Percentiles rank a stretch among this genome's conserved stretches.
phyloP scores from a whole-genome alignment of 2,329 filamentous ascomycete species.

The Fusarium camptoceras region DNA sequence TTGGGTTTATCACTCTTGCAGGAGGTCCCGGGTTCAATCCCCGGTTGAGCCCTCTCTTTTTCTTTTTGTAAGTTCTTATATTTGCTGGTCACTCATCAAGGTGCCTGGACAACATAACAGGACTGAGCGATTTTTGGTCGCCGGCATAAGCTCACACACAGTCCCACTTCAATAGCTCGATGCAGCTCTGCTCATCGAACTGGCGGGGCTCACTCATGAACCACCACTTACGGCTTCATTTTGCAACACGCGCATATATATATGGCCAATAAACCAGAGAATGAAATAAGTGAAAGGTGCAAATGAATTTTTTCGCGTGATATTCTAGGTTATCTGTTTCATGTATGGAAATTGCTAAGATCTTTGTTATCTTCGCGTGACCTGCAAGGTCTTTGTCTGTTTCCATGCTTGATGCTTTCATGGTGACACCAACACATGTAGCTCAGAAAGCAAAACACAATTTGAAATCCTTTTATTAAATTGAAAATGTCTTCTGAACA shows the following conservation, averaged over 20 bases:
- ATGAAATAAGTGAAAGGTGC: too few species aligned
- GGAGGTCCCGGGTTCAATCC: slow-evolving; percentile 61
- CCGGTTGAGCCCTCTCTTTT: slow-evolving; percentile 46
- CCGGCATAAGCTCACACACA: neutral
- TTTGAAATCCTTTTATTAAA: neutral
- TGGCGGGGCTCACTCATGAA: neutral
- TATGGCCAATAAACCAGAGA: neutral
- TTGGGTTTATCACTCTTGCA: slow-evolving; percentile 44
- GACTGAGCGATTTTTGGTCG: neutral
- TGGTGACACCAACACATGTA: too few species aligned
- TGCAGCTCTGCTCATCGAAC: neutral
- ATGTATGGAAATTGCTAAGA: too few species aligned
- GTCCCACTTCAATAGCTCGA: neutral
- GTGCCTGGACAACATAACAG: too few species aligned
- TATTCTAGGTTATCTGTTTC: too few species aligned
- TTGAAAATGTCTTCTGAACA: too few species aligned
- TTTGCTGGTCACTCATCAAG: neutral
- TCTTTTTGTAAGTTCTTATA: neutral
- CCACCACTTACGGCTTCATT: neutral
- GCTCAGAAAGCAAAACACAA: neutral
- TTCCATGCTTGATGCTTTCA: too few species aligned
- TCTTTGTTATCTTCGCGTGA: too few species aligned
- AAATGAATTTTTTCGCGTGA: too few species aligned
- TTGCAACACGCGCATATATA: neutral
- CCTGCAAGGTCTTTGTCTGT: too few species aligned